Evolutionary conservation across 2,329 filamentous ascomycete genomes (phyloP).

Genomic region (Lithohypha guttulata): DNA sequence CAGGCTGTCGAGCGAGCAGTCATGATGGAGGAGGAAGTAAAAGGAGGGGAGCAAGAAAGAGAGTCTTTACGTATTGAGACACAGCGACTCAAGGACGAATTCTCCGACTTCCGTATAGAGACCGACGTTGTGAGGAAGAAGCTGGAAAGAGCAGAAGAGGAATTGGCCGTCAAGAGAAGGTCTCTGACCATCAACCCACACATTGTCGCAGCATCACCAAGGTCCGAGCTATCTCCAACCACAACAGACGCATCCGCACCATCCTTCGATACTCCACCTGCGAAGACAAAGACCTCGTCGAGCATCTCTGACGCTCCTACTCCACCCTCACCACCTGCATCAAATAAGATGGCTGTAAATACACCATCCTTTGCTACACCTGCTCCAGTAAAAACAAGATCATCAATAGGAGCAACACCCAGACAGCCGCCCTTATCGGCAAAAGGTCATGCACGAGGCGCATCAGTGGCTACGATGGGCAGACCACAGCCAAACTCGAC

Average conservation of each 20-base stretch:
- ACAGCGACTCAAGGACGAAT: conserved; percentile 79
- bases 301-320: conserved; percentile 59
- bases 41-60: conserved; percentile 79
- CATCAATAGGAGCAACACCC: conserved; percentile 37
- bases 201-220: conserved; percentile 17
- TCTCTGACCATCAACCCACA: conserved; percentile 39
- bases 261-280: conserved; percentile 77
- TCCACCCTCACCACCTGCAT: conserved; percentile 87
- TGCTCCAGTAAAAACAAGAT: conserved; percentile 33
- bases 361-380: conserved; percentile 44
- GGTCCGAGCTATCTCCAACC: conserved; percentile 65
- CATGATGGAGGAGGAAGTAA: conserved; percentile 91
- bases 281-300: conserved; percentile 52
- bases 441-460: conserved; percentile 42
- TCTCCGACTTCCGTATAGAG: conserved; percentile 89
- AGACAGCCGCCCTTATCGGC: conserved; percentile 39
- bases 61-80: conserved; percentile 80
- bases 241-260: conserved; percentile 79
- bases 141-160: conserved; percentile 58
- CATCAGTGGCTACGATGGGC: conserved; percentile 46
- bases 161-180: conserved; percentile 41
- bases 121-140: conserved; percentile 91
- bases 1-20: conserved; percentile 83
- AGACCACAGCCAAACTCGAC: conserved; percentile 36
- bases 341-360: conserved; percentile 60